Percentiles rank a stretch among this genome's conserved stretches.
phyloP scores from a whole-genome alignment of 257 asterid species.

The Gentiana macrophylla region DNA sequence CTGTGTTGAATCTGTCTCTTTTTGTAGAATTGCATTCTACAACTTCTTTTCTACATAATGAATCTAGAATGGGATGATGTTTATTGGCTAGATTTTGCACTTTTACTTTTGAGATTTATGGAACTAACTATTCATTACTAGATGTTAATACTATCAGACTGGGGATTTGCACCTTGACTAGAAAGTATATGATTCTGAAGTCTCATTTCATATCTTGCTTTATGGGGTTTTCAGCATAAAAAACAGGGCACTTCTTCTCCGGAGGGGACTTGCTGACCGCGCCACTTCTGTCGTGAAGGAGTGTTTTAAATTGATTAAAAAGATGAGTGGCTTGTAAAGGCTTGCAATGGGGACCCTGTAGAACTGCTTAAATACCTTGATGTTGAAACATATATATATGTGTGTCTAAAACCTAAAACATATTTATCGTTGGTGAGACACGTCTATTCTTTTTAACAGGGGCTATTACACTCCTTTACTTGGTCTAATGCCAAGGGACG shows the following conservation, averaged over 20 bases:
- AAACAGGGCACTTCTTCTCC: conserved; percentile 73
- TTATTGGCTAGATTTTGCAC: neutral
- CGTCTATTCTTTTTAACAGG: too few relatives aligned
- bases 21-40: too few relatives aligned
- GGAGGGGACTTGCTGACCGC: conserved; percentile 93
- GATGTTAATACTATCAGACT: neutral
- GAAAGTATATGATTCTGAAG: neutral
- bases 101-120: too few relatives aligned
- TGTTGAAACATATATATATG: conserved; percentile 80
- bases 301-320: conserved; percentile 67
- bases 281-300: conserved; percentile 64
- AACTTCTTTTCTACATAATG: too few relatives aligned
- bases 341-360: conserved; percentile 68
- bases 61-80: neutral
- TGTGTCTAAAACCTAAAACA: too few relatives aligned
- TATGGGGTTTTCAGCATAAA: conserved; percentile 52
- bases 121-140: neutral
- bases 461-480: too few relatives aligned
- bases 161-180: neutral
- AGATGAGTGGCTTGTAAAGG: conserved; percentile 85
- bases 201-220: conserved; percentile 2
- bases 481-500: too few relatives aligned
- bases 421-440: too few relatives aligned
- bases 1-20: too few relatives aligned
- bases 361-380: conserved; percentile 77